Evolutionary conservation across 805 yeast genomes (phyloP).

Genomic region (Scheffersomyces stipitis): DNA sequence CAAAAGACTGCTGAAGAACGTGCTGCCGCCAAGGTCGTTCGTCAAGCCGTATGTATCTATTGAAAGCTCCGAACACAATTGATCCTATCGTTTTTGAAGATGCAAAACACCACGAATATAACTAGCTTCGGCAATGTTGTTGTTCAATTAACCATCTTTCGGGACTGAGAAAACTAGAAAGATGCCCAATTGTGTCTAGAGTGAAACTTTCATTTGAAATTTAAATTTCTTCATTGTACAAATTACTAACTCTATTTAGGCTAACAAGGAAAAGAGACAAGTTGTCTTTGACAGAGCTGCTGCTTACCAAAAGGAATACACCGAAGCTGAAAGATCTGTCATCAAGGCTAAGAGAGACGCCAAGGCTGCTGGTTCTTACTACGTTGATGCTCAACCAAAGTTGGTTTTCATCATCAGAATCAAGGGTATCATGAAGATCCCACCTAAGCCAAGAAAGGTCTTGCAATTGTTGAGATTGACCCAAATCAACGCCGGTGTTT

Average conservation of each 20-base stretch:
- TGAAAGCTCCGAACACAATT: neutral
- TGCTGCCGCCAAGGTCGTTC: conserved; percentile 76
- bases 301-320: conserved; percentile 94
- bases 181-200: conserved; percentile 1
- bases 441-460: conserved; percentile 99
- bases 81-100: conserved; percentile 42
- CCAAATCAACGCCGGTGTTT: conserved; percentile 94
- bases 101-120: conserved; percentile 50
- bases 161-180: conserved; percentile 60
- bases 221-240: neutral
- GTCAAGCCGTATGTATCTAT: conserved; percentile 71
- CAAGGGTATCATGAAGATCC: conserved; percentile 98
- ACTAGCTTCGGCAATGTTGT: conserved; percentile 75
- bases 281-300: conserved; percentile 91
- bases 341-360: conserved; percentile 89
- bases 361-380: conserved; percentile 90
- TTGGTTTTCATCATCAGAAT: conserved; percentile 95
- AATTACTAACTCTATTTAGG: conserved; percentile 39
- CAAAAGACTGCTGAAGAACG: conserved; percentile 75
- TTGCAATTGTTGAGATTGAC: conserved; percentile 89
- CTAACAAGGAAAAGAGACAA: conserved; percentile 53
- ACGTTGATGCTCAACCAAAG: conserved; percentile 92
- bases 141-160: conserved; percentile 82
- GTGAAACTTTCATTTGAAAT: no score
- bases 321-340: conserved; percentile 85